Evolutionary conservation across 768 basidiomycete genomes (phyloP).

Genomic region (Amanita thiersii): DNA sequence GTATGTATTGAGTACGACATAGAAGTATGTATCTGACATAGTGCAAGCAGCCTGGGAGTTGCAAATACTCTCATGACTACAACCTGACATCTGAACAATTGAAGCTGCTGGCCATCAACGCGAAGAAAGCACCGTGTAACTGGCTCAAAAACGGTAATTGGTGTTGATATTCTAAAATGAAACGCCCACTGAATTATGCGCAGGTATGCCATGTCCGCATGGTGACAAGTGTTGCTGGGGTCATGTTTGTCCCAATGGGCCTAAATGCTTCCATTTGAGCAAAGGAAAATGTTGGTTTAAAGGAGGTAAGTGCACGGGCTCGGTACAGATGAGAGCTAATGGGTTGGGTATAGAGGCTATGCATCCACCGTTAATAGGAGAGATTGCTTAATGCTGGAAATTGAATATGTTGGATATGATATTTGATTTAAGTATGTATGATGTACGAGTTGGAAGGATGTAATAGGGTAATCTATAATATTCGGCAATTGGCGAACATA

Average conservation of each 20-base stretch:
- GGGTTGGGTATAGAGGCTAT: slow-evolving; percentile 28
- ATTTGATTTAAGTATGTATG: slow-evolving; percentile 10
- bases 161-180: background rate
- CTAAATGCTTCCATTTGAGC: slow-evolving; percentile 59
- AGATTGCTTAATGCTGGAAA: background rate
- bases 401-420: slow-evolving; percentile 4
- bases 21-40: background rate
- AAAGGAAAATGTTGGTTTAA: slow-evolving; percentile 89
- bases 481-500: slow-evolving; percentile 37
- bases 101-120: slow-evolving; percentile 60
- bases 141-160: slow-evolving; percentile 67
- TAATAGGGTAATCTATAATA: background rate
- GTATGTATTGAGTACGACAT: slow-evolving; percentile 23
- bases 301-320: slow-evolving; percentile 36
- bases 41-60: slow-evolving; percentile 40
- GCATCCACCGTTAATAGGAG: slow-evolving; percentile 25
- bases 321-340: background rate
- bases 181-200: background rate
- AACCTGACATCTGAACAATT: slow-evolving; percentile 64
- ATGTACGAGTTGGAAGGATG: background rate
- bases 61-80: slow-evolving; percentile 85
- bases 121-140: slow-evolving; percentile 83
- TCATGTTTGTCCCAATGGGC: slow-evolving; percentile 75
- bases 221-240: slow-evolving; percentile 78
- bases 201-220: slow-evolving; percentile 69